Conservation (phyloP, 257 asterid species). For the Solanum chiquidenum region DNA sequence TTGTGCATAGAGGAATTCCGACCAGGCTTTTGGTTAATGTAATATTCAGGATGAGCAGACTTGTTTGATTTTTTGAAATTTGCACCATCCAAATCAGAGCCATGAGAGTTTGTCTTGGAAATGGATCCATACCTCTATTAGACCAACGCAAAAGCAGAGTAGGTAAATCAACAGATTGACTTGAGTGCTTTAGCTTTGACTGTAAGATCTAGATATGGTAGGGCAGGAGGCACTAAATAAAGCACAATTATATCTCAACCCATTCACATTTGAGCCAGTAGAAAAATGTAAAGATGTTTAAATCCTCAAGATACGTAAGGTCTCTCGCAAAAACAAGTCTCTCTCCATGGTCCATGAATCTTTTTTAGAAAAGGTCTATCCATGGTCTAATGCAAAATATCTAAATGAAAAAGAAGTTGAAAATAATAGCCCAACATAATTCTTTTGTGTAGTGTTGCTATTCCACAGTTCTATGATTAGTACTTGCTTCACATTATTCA, state of each 20-base stretch:
- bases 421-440: not conserved
- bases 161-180: not conserved
- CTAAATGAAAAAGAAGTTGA: not conserved
- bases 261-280: not conserved
- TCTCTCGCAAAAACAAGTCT: not conserved
- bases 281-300: not conserved
- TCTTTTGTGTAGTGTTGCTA: not conserved
- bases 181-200: not conserved
- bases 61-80: constrained; percentile 20
- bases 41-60: constrained; percentile 34
- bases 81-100: constrained; percentile 28
- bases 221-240: not conserved
- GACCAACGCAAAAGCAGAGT: not conserved
- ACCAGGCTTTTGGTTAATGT: constrained; percentile 25
- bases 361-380: not conserved
- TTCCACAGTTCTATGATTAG: not conserved
- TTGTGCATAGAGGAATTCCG: constrained; percentile 16
- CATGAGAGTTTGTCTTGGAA: constrained; percentile 27
- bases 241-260: not conserved
- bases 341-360: not conserved
- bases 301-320: not conserved
- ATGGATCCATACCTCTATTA: constrained; percentile 29
- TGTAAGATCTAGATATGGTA: not conserved
- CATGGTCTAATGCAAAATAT: not conserved
- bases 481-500: not conserved